Evolutionary conservation across 129 eudicot genomes (phyloP), one percentile per base, ranked within the genome.

Genomic region (Chrysanthemum makinoi): DNA sequence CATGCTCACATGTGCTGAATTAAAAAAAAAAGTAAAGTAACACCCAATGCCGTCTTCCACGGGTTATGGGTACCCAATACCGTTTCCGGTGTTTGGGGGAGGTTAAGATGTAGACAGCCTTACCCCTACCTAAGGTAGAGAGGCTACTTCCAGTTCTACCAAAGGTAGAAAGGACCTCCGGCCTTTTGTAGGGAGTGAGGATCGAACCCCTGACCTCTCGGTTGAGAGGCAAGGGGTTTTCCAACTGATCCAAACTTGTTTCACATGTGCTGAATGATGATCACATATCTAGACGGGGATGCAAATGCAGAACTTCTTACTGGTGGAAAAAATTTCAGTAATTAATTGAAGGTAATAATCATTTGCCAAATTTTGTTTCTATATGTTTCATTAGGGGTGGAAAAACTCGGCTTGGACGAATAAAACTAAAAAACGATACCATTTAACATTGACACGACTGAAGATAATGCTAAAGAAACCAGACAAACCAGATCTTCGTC

Each of bases 401-500:
- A 6, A 67, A 24, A 26, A 51, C 26, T 50, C 4, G 18, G 72
- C 43, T 24, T 67, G 58, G 47, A 7, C n/a, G 24, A 26, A 24
- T 46, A 7, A 68, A 50, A 49, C 46, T 24, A 20, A 15, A 48
- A 20, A 66, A 20, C 18, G 18, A 20, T 5, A 20, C 56, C 19
- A 35, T 53, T 35, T 35, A 13, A 15, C 35, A 52, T 14, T 51
- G 8, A 57, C 2, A 11, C 14, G 24, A 57, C 68, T 44, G 9
- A 26, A 44, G 48, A 52, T 53, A 46, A 59, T 22, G 44, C 12
- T 56, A 63, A 73, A 63, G 18, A 63, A 30, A 73, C 39, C 15
- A 62, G 43, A 24, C 46, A 35, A 79, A 89, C 96, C 96, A 89
- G 59, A 63, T 89, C 96, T 80, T 92, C 98, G 74, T 89, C 98